These are phyloP conservation scores for Coccomyxa sp. DNA, from an alignment of 139 green algal genomes.

Conservation along the genomic window DNA sequence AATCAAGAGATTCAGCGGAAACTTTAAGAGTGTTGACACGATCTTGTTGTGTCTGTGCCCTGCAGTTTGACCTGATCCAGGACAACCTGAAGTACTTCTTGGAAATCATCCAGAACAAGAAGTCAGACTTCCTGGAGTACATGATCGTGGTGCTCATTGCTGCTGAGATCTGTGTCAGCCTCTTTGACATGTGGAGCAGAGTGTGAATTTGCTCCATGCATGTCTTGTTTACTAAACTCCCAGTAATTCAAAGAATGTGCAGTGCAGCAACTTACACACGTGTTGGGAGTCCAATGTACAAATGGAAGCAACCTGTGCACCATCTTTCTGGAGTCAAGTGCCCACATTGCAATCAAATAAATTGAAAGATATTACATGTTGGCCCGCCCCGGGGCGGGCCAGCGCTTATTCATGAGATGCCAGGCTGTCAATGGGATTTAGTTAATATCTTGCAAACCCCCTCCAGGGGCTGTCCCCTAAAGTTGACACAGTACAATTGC, in stretches of 20 bases:
- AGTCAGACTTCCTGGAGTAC: conserved; percentile 40
- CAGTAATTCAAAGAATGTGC: background rate
- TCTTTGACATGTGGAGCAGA: conserved; percentile 42
- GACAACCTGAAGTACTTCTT: conserved; percentile 60
- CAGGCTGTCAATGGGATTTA: too few relatives aligned
- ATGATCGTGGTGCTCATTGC: conserved; percentile 53
- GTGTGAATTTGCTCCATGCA: background rate
- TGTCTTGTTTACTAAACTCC: background rate
- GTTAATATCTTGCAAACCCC: too few relatives aligned
- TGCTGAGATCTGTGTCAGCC: conserved; percentile 48
- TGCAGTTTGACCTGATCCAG: conserved; percentile 48
- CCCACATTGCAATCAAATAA: too few relatives aligned
- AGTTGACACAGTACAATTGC: too few relatives aligned
- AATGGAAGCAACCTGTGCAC: background rate
- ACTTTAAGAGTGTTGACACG: too few relatives aligned
- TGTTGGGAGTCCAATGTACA: too few relatives aligned
- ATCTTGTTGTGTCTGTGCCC: background rate
- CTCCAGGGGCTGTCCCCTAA: too few relatives aligned
- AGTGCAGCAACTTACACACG: too few relatives aligned
- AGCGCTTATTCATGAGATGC: too few relatives aligned
- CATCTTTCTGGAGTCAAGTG: background rate
- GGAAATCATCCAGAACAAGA: conserved; percentile 42
- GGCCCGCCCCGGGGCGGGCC: too few relatives aligned
- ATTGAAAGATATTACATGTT: too few relatives aligned
- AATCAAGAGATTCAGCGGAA: too few relatives aligned